Base-by-base conservation (phyloP, 306 rosid genomes). In the Prinsepia uniflora region DNA sequence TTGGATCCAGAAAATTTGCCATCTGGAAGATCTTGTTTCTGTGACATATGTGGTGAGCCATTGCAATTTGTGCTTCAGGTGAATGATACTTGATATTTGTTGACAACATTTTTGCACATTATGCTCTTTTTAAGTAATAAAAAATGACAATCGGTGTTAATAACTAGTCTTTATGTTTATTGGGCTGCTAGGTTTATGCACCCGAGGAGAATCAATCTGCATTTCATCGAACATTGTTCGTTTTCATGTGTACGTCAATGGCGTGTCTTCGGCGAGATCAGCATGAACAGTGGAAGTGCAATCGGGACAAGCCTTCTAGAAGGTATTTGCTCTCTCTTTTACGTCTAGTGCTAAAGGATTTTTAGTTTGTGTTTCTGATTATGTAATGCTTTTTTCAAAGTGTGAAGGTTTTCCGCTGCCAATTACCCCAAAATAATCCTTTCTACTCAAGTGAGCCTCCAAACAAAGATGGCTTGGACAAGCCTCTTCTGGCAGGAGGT, bases 381-480 rank as follows among this genome's bases (percentile, higher is more conserved):
- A 7, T 68, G 72, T 45, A 14, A 47, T 82, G 53, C 5, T 74
- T 77, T 68, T 75, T 62, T 41, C 30, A 17, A 71, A 93, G 98
- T 90, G 87, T 90, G 87, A 90, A 93, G 94, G 96, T 88, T 68
- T 88, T 88, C 59, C 90, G 96, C 47, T 78, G 88, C 78, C 96
- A 90, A 67, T 72, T 94, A 69, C 88, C 92, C 5, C 83, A 76
- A 0, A 0, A 4, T 17, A 93, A 93, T 84, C 88, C 97, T 9
- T 90, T 93, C 77, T 93, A 90, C 87, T 76, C 83, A 6, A 77
- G 83, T 11, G 89, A 90, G 52, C 60, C 82, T 41, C 98, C 88
- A 5, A 63, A 74, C 70, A 66, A 78, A 50, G 76, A 80, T 75
- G 88, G 82, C 57, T 81, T 79, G 13, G 88, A 86, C 45, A 72